These are phyloP conservation scores for Pythium periplocum DNA, from an alignment of 352 stramenopile genomes.

Conservation along the genomic window DNA sequence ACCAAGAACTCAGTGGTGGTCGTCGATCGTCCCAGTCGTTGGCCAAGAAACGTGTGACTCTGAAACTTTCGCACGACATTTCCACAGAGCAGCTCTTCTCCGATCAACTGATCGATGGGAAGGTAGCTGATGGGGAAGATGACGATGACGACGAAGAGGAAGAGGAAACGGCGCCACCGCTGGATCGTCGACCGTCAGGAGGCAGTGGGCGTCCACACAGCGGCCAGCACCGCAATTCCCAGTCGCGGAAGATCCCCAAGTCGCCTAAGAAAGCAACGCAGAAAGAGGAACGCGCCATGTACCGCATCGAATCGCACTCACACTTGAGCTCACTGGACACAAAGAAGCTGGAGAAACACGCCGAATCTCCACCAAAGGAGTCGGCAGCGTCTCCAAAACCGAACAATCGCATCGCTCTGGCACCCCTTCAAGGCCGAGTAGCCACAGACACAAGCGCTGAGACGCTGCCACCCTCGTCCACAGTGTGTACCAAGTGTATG, in stretches of 20 bases:
- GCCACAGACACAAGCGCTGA: not conserved
- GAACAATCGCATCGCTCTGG: conserved; percentile 1
- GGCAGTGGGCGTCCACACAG: conserved; percentile 3
- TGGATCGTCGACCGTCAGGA: not conserved
- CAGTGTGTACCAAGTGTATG: conserved; percentile 31
- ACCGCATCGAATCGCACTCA: conserved; percentile 66
- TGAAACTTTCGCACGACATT: conserved; percentile 49
- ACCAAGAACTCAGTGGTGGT: not conserved
- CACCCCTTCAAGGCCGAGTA: not conserved
- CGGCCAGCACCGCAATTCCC: not conserved
- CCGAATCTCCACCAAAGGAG: conserved; percentile 10
- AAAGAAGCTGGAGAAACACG: conserved; percentile 25
- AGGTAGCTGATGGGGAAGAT: conserved; percentile 50
- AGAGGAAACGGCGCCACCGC: not conserved
- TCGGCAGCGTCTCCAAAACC: not conserved
- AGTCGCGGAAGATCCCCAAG: conserved; percentile 2
- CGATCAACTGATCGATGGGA: conserved; percentile 55
- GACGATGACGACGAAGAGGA: conserved; percentile 33
- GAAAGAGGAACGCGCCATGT: conserved; percentile 21
- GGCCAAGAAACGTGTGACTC: conserved; percentile 6
- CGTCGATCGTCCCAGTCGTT: conserved; percentile 1
- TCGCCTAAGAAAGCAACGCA: not conserved
- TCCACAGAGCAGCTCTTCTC: conserved; percentile 64
- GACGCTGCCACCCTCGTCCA: not conserved
- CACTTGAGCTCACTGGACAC: conserved; percentile 44